Percentiles rank a stretch among this genome's conserved stretches.
Conservation (phyloP, 1,284 basidiomycete genomes). For the Malassezia nana region DNA sequence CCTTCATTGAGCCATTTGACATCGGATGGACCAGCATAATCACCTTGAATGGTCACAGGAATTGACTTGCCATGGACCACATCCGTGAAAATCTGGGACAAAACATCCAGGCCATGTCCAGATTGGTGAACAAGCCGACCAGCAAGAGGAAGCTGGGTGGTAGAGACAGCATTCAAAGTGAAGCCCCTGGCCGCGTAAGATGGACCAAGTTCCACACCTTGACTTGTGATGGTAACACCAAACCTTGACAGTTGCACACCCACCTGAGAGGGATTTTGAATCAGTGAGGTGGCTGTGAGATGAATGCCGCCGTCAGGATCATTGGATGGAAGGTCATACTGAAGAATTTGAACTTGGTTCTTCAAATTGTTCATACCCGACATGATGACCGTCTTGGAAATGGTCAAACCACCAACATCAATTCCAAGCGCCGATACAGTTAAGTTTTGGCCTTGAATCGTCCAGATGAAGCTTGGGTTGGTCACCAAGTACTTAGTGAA, state of each 20-base stretch:
- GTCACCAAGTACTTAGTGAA: conserved; percentile 63
- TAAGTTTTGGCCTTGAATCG: conserved; percentile 61
- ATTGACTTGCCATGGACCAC: conserved; percentile 64
- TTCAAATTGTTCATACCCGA: conserved; percentile 65
- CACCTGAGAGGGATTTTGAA: conserved; percentile 66
- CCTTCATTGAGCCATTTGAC: conserved; percentile 66
- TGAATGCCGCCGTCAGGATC: conserved; percentile 67
- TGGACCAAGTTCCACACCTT: conserved; percentile 57
- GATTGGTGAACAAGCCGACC: conserved; percentile 62
- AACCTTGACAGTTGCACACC: conserved; percentile 61
- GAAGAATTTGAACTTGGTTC: conserved; percentile 58
- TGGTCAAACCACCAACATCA: conserved; percentile 55
- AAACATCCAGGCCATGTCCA: conserved; percentile 54
- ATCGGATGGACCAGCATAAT: conserved; percentile 58
- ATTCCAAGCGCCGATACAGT: conserved; percentile 53
- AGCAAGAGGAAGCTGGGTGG: conserved; percentile 55
- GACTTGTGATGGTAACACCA: conserved; percentile 58
- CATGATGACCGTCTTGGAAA: conserved; percentile 59
- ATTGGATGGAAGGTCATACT: conserved; percentile 64
- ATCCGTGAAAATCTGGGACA: conserved; percentile 63
- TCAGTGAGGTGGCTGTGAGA: conserved; percentile 58
- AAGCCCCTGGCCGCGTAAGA: conserved; percentile 54
- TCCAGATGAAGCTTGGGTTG: conserved; percentile 63
- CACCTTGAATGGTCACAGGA: conserved; percentile 58
- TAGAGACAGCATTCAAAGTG: conserved; percentile 56